Evolutionary conservation across 1,139 yeast species (phyloP).

Genomic region (Candida buenavistaensis): DNA sequence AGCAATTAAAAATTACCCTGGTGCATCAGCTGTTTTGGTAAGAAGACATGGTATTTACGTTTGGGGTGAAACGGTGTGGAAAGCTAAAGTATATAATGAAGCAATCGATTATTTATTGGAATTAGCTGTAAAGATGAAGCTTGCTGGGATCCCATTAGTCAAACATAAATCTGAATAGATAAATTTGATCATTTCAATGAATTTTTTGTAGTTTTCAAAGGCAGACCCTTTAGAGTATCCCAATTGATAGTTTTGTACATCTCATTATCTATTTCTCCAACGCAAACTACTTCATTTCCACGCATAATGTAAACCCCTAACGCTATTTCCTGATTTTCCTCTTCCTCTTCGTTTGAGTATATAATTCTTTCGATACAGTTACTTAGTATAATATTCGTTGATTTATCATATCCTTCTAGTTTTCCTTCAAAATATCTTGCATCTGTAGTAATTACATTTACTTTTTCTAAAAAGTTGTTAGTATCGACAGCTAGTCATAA

Average conservation of each 20-base stretch:
- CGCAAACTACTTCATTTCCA: slow-evolving; percentile 79
- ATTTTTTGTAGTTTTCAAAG: slow-evolving; percentile 43
- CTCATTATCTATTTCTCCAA: slow-evolving; percentile 67
- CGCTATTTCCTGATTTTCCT: slow-evolving; percentile 48
- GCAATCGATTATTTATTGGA: slow-evolving; percentile 89
- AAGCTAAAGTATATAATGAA: slow-evolving; percentile 90
- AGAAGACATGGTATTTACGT: slow-evolving; percentile 93
- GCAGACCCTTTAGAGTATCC: slow-evolving; percentile 44
- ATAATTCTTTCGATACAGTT: slow-evolving; percentile 58
- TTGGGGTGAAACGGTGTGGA: slow-evolving; percentile 93
- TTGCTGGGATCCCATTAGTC: slow-evolving; percentile 53
- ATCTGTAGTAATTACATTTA: slow-evolving; percentile 79
- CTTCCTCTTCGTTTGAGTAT: slow-evolving; percentile 39
- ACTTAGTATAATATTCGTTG: slow-evolving; percentile 70
- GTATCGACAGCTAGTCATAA: slow-evolving; percentile 26
- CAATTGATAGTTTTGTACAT: slow-evolving; percentile 56
- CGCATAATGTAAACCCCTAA: slow-evolving; percentile 71
- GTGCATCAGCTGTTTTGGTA: slow-evolving; percentile 82
- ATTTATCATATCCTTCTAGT: slow-evolving; percentile 79
- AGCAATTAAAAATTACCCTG: slow-evolving; percentile 69
- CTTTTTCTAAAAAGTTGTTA: slow-evolving; percentile 39
- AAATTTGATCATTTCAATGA: slow-evolving; percentile 22
- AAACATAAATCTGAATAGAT: slow-evolving; percentile 21
- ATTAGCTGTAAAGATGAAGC: slow-evolving; percentile 78
- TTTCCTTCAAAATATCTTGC: slow-evolving; percentile 73